Base-by-base conservation (phyloP, 75 land plant species). In the Ceratopteris richardii region DNA sequence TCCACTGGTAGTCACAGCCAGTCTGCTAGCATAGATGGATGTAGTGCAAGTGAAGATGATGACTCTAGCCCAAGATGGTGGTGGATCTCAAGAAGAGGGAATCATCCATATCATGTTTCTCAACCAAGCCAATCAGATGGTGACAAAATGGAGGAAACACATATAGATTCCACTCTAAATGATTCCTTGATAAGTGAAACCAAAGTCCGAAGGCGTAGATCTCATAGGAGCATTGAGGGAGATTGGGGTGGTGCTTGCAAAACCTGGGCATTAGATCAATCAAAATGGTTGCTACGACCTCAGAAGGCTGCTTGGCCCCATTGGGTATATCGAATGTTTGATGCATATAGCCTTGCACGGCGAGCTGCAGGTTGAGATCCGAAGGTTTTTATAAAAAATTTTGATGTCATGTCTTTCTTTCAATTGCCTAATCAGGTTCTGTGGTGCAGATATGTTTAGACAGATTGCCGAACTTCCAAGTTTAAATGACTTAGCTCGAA, bases 321-420 rank as follows among this genome's bases (percentile, higher is more conserved):
- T 44, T 95, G 99, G 99, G 99, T 90, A 0, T 95, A 90, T 44
- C 63, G 76, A 25, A 84, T 83, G 92, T 84, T 76, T 70, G 99
- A 95, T 71, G 89, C 96, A 2, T 86, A 79, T 67, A 70, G 47
- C 51, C 87, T 95, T 61, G 96, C 99, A 62, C 69, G 75, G 19
- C 78, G 71, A 44, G 87, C 85, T 50, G 96, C 99, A 65, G 96
- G 99, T 95, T 72, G 47, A 23, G 25, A 24, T 26, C 25, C 28
- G 4, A 23, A 14, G 6, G 27, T 14, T 52, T 52, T 52, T 24
- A 6, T 48, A 48, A 14, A 40, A 14, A 46, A 3, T 2, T n/a
- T 5, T 46, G 17, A 46, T 18, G 17, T 14, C 2, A 18, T 2
- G 17, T 46, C 50, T 46, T 46, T 17, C 2, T 52, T 63, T 3